These are phyloP conservation scores for Pholiota molesta DNA, from an alignment of 768 basidiomycete species.

Conservation along the genomic window DNA sequence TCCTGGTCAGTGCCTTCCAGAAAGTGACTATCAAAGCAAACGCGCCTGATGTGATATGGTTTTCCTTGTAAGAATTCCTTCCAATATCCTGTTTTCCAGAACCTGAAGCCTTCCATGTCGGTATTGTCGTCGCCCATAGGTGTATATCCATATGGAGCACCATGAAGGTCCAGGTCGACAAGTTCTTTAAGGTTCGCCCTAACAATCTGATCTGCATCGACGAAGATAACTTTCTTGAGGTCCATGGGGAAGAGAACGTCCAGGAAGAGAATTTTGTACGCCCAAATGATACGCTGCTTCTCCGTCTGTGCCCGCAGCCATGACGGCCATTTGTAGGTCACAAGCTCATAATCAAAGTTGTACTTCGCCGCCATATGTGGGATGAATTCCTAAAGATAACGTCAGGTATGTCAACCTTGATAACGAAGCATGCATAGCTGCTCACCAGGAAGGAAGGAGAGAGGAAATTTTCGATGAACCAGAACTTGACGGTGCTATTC, in stretches of 20 bases:
- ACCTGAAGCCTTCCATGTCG: constrained; percentile 97
- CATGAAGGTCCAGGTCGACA: constrained; percentile 90
- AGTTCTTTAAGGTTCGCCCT: constrained; percentile 94
- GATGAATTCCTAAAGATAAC: constrained; percentile 75
- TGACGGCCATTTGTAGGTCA: constrained; percentile 99
- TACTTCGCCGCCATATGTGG: constrained; percentile 92
- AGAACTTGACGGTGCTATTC: constrained; percentile 94
- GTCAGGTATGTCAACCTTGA: not conserved
- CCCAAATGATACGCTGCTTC: constrained; percentile 99
- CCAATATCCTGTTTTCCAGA: constrained; percentile 99
- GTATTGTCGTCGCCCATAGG: constrained; percentile 96
- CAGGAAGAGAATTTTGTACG: constrained; percentile 98
- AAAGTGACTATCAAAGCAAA: constrained; percentile 5
- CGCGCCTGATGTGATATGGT: constrained; percentile 95
- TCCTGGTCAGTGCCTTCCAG: constrained; percentile 8
- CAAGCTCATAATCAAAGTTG: constrained; percentile 93
- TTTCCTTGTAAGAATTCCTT: constrained; percentile 79
- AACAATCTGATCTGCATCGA: constrained; percentile 97
- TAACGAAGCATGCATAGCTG: constrained; percentile 10
- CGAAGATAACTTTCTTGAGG: constrained; percentile 98
- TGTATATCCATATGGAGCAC: constrained; percentile 93
- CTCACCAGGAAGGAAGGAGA: constrained; percentile 93
- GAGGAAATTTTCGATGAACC: constrained; percentile 99
- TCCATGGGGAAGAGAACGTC: constrained; percentile 99
- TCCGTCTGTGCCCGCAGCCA: constrained; percentile 98